These are phyloP conservation scores for Venturia carpophila DNA, from an alignment of 2,329 filamentous ascomycete species.

Conservation along the genomic window DNA sequence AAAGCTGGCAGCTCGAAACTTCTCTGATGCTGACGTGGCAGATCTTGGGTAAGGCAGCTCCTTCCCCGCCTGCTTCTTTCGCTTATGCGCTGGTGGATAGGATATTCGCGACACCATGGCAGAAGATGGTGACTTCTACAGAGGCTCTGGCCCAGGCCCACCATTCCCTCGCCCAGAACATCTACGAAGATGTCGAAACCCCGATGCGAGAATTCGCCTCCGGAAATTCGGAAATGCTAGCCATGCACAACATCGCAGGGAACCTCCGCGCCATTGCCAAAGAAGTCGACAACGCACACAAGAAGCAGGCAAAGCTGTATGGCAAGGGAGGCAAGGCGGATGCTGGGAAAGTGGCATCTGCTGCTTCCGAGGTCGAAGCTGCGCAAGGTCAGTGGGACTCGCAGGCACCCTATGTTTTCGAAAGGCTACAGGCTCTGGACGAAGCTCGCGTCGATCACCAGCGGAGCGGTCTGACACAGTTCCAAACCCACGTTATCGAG, in stretches of 20 bases:
- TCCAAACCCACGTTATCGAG: constrained; percentile 87
- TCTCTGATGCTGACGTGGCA: constrained; percentile 60
- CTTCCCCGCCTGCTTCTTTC: constrained; percentile 17
- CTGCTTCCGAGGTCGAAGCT: constrained; percentile 63
- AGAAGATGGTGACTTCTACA: constrained; percentile 71
- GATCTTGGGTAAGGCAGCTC: constrained; percentile 69
- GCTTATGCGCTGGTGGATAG: constrained; percentile 41
- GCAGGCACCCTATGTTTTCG: constrained; percentile 89
- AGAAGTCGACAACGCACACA: constrained; percentile 76
- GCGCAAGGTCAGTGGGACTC: constrained; percentile 86
- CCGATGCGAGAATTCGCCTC: constrained; percentile 69
- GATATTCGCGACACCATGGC: constrained; percentile 85
- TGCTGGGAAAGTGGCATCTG: constrained; percentile 68
- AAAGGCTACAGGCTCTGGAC: constrained; percentile 83
- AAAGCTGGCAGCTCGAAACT: constrained; percentile 67
- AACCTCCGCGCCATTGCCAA: constrained; percentile 76
- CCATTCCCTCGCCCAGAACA: constrained; percentile 66
- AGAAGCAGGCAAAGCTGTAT: constrained; percentile 75
- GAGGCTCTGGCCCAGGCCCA: constrained; percentile 79
- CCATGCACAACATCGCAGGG: constrained; percentile 70
- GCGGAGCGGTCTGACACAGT: constrained; percentile 83
- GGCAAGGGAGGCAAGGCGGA: constrained; percentile 72
- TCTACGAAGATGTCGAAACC: constrained; percentile 81
- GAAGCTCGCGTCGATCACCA: constrained; percentile 84
- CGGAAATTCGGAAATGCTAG: constrained; percentile 66